Evolutionary conservation across 495 filamentous ascomycete genomes (phyloP), one percentile per base, ranked within the genome.

Genomic region (Melanomma pulvis-pyrius): DNA sequence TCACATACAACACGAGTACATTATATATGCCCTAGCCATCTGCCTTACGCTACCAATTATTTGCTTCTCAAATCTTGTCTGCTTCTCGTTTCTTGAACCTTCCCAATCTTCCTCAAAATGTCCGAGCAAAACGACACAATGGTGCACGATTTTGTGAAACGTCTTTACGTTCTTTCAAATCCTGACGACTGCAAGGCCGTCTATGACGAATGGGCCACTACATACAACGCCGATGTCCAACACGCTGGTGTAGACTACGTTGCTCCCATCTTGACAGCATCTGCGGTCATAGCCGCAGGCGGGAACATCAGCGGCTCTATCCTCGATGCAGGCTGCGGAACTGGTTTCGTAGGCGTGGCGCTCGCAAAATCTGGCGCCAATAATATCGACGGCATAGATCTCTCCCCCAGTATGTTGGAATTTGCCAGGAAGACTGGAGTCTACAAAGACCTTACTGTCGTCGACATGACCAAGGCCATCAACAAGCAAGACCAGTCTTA

Each of bases 311-410:
- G 67, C 30, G 61, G 71, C 21, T 74, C 69, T 7, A 56, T 82
- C 44, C 75, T 83, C 0, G 81, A 83, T 57, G 81, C 81, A 30
- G 81, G 80, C 28, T 83, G 81, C 64, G 81, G 81, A 28, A 83
- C 78, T 5, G 81, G 81, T 0, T 74, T 81, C 6, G 78, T 78
- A 4, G 79, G 77, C 2, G 67, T 75, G 28, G 78, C 73, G 8
- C 77, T 82, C n/a, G 65, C 72, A n/a, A 59, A 72, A 24, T 55
- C 69, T 48, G 70, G 74, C 0, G 69, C 71, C 2, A 30, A 61
- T 0, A 70, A 68, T 11, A 79, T 83, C 30, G 79, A 82, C 53
- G 80, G 80, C 53, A 50, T 79, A 13, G 80, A 83, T 57, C 61
- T 81, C 13, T 80, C 78, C 11, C 69, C 69, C 3, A 66, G 72